Evolutionary conservation across 2,329 filamentous ascomycete species (phyloP).

Genomic region (Diaporthe helianthi): DNA sequence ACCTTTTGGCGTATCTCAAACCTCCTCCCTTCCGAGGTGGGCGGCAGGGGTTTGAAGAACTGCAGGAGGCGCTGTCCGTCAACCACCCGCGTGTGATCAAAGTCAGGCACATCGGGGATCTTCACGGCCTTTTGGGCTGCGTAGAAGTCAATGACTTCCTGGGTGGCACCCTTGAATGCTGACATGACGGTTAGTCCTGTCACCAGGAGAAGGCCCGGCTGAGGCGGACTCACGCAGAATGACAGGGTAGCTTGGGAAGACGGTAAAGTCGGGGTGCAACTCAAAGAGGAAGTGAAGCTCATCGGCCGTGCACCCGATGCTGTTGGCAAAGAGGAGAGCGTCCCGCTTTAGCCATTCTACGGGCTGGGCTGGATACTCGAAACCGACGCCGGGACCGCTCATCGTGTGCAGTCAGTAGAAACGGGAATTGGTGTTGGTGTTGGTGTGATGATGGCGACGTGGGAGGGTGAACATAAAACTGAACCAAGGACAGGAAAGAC

Average conservation of each 20-base stretch:
- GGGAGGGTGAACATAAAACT: slow-evolving; percentile 33
- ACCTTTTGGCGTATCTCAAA: slow-evolving; percentile 83
- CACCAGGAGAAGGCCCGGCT: not conserved
- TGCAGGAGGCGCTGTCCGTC: slow-evolving; percentile 85
- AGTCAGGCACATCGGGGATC: slow-evolving; percentile 78
- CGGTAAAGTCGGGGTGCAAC: slow-evolving; percentile 82
- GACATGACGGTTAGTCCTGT: slow-evolving; percentile 15
- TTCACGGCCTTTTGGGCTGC: slow-evolving; percentile 67
- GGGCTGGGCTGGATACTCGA: slow-evolving; percentile 77
- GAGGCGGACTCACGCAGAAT: slow-evolving; percentile 68
- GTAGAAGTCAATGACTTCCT: slow-evolving; percentile 88
- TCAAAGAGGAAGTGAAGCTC: slow-evolving; percentile 96
- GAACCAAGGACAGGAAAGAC: slow-evolving; percentile 29
- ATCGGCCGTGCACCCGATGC: slow-evolving; percentile 81
- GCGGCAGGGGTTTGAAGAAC: slow-evolving; percentile 78
- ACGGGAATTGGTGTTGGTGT: no score
- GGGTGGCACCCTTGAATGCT: slow-evolving; percentile 78
- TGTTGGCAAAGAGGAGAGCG: slow-evolving; percentile 86
- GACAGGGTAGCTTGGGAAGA: slow-evolving; percentile 88
- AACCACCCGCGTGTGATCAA: slow-evolving; percentile 77
- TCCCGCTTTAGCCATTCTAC: slow-evolving; percentile 91
- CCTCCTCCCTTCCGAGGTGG: slow-evolving; percentile 71
- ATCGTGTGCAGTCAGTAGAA: slow-evolving; percentile 41
- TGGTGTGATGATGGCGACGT: slow-evolving; percentile 1
- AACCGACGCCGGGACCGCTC: slow-evolving; percentile 69